Evolutionary conservation across 306 rosid genomes (phyloP).

Genomic region (Casuarina cunninghamiana): DNA sequence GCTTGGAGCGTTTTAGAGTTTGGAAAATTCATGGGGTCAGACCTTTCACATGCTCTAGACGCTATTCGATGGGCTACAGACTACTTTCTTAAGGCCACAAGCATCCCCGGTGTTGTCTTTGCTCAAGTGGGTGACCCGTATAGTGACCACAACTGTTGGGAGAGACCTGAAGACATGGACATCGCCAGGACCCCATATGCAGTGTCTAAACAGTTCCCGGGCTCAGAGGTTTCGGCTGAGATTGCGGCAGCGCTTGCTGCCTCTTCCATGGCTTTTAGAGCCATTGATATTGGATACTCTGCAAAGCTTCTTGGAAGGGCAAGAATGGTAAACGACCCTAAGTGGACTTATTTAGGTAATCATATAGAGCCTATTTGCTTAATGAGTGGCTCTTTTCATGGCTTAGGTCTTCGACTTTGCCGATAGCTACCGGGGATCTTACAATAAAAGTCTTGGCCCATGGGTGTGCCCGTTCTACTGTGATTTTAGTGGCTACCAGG

Average conservation of each 20-base stretch:
- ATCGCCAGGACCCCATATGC: constrained; percentile 40
- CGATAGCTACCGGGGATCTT: constrained; percentile 43
- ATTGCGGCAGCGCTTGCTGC: constrained; percentile 58
- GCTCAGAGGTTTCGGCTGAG: constrained; percentile 46
- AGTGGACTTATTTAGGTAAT: no score
- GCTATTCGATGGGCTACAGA: constrained; percentile 51
- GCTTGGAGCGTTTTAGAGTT: constrained; percentile 62
- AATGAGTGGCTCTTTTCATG: not conserved
- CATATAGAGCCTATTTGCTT: not conserved
- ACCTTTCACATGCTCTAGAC: constrained; percentile 34
- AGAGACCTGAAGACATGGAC: constrained; percentile 72
- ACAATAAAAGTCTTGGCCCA: constrained; percentile 23
- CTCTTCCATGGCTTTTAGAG: constrained; percentile 37
- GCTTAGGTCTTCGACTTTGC: constrained; percentile 50
- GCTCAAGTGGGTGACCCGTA: constrained; percentile 53
- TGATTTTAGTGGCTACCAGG: constrained; percentile 43
- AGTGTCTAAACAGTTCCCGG: constrained; percentile 33
- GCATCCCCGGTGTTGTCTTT: constrained; percentile 31
- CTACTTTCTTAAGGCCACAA: constrained; percentile 50
- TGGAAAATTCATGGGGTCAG: constrained; percentile 38
- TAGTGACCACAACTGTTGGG: constrained; percentile 53
- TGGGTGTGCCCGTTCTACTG: constrained; percentile 56
- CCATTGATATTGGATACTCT: constrained; percentile 24
- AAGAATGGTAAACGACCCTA: constrained; percentile 11
- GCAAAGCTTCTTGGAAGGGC: constrained; percentile 22